A percentile compares a stretch with the other conserved stretches of the same genome.
Conservation (phyloP, 2,329 filamentous ascomycete genomes). For the Fusarium sp. region DNA sequence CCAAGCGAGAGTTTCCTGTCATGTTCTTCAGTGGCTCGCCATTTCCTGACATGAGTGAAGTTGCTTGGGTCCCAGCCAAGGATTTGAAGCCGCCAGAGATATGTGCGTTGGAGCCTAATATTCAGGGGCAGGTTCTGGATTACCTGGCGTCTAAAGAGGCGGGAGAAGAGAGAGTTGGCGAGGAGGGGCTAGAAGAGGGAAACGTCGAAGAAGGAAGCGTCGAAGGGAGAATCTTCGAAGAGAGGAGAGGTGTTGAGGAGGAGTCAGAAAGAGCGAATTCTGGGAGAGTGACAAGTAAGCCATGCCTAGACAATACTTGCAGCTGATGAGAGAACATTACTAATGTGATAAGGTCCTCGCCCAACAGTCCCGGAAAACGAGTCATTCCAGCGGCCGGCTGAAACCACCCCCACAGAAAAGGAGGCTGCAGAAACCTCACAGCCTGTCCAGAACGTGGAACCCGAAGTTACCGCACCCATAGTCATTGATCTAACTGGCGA, state of each 20-base stretch:
- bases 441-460: background rate
- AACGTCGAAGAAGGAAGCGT: too few relatives aligned
- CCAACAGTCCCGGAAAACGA: background rate
- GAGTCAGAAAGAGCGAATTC: background rate
- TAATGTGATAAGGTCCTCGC: background rate
- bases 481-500: background rate
- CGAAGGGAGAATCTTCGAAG: background rate
- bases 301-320: background rate
- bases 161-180: background rate
- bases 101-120: background rate
- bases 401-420: background rate
- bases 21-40: conserved; percentile 35
- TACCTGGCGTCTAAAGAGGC: background rate
- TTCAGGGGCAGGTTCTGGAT: conserved; percentile 12
- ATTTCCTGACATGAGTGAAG: conserved; percentile 19
- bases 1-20: conserved; percentile 29
- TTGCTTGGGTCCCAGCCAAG: conserved; percentile 26
- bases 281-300: background rate
- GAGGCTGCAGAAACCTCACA: background rate
- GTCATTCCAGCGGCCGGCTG: background rate
- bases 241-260: background rate
- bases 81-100: conserved; percentile 9
- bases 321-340: background rate
- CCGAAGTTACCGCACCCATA: background rate
- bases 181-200: background rate